Percentiles rank a stretch among this genome's conserved stretches.
Conservation (phyloP, 2,329 filamentous ascomycete species). For the Phaeosphaeriaceae sp. region DNA sequence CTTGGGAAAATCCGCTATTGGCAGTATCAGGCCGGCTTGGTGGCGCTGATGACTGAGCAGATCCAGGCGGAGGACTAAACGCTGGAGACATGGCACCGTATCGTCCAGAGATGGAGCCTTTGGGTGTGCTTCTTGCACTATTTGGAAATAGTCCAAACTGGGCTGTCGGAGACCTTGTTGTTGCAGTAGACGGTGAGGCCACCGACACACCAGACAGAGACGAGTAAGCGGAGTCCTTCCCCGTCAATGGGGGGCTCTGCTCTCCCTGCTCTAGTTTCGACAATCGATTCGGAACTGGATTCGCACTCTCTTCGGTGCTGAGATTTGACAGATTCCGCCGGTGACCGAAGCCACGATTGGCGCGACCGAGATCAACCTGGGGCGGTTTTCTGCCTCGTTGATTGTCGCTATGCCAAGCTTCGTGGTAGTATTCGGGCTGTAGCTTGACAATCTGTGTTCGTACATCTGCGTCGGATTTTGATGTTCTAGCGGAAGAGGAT, state of each 20-base stretch:
- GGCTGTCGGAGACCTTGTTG: conserved; percentile 39
- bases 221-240: conserved; percentile 49
- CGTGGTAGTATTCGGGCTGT: conserved; percentile 30
- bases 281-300: conserved; percentile 13
- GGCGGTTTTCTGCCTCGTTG: conserved; percentile 17
- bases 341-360: conserved; percentile 20
- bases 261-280: conserved; percentile 24
- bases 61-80: conserved; percentile 12
- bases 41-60: conserved; percentile 22
- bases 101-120: conserved; percentile 38
- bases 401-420: conserved; percentile 29
- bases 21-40: conserved; percentile 38
- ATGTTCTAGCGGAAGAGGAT: conserved; percentile 6
- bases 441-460: conserved; percentile 14
- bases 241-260: conserved; percentile 41
- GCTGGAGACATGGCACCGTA: conserved; percentile 34
- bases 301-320: conserved; percentile 15
- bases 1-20: conserved; percentile 32
- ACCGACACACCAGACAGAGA: conserved; percentile 45
- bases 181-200: conserved; percentile 32
- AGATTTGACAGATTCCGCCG: conserved; percentile 19
- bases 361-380: conserved; percentile 20
- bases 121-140: conserved; percentile 39
- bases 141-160: conserved; percentile 46
- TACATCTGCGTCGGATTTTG: conserved; percentile 24